Conservation (phyloP, 148 eudicot species). For the Arbutus unedo region DNA sequence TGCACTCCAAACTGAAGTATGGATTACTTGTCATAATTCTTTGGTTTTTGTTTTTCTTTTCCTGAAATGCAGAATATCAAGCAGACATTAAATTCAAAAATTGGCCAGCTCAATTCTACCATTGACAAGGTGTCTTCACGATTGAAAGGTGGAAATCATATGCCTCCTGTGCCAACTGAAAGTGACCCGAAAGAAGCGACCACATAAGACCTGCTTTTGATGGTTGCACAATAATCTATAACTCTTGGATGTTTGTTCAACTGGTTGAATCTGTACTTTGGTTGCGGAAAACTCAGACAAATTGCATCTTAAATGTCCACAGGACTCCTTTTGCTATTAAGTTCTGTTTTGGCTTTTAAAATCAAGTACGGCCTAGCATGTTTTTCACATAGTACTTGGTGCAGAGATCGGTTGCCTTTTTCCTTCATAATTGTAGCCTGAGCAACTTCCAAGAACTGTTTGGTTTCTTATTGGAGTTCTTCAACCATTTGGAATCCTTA, state of each 20-base stretch:
- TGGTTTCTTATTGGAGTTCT: background rate
- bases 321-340: background rate
- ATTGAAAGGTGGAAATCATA: constrained; percentile 65
- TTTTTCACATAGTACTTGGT: background rate
- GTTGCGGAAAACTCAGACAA: background rate
- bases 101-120: constrained; percentile 80
- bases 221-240: background rate
- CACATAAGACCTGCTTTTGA: constrained; percentile 28
- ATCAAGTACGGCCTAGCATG: no score
- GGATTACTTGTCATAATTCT: constrained; percentile 6
- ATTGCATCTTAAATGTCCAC: background rate
- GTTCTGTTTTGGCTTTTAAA: constrained; percentile 9
- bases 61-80: constrained; percentile 57
- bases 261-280: background rate
- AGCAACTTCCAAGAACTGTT: background rate
- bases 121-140: constrained; percentile 88
- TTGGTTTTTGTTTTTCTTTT: constrained; percentile 10
- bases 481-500: background rate
- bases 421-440: background rate
- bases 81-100: constrained; percentile 60
- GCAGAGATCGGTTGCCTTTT: background rate
- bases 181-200: constrained; percentile 64
- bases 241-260: constrained; percentile 2
- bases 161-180: constrained; percentile 52
- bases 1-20: background rate